phyloP scores from a whole-genome alignment of 768 basidiomycete species.

The Boletus barrowsii region DNA sequence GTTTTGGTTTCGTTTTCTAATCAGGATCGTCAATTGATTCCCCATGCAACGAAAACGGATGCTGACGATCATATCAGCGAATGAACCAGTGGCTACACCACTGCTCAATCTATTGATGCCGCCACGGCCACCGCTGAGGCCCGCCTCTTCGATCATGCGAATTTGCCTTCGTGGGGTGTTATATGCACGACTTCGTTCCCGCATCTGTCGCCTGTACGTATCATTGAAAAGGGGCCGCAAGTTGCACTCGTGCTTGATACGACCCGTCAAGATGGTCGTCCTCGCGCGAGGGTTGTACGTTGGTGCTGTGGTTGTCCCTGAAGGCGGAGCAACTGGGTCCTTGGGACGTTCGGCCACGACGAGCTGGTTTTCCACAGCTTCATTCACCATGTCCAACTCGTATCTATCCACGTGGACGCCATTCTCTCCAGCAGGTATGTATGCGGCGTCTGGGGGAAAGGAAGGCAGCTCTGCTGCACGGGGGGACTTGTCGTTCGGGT shows the following conservation, averaged over 20 bases:
- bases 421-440: constrained; percentile 29
- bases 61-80: constrained; percentile 66
- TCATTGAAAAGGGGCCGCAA: constrained; percentile 66
- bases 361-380: constrained; percentile 79
- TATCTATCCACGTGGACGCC: constrained; percentile 58
- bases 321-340: constrained; percentile 43
- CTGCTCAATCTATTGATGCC: constrained; percentile 77
- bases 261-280: constrained; percentile 74
- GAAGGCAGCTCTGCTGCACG: constrained; percentile 22
- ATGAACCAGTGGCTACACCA: constrained; percentile 60
- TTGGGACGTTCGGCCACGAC: constrained; percentile 83
- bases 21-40: constrained; percentile 7
- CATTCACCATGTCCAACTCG: constrained; percentile 85
- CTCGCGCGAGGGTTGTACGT: constrained; percentile 59
- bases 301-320: constrained; percentile 35
- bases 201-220: constrained; percentile 69
- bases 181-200: constrained; percentile 59
- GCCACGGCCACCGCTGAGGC: constrained; percentile 64
- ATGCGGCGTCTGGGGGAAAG: constrained; percentile 29
- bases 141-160: constrained; percentile 70
- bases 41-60: neutral
- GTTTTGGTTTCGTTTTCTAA: constrained; percentile 65
- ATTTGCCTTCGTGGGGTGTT: constrained; percentile 68
- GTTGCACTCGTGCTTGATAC: constrained; percentile 79
- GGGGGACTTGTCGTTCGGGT: constrained; percentile 42